Evolutionary conservation across 2,329 filamentous ascomycete genomes (phyloP), one percentile per base, ranked within the genome.

Genomic region (Neopestalotiopsis clavispora): DNA sequence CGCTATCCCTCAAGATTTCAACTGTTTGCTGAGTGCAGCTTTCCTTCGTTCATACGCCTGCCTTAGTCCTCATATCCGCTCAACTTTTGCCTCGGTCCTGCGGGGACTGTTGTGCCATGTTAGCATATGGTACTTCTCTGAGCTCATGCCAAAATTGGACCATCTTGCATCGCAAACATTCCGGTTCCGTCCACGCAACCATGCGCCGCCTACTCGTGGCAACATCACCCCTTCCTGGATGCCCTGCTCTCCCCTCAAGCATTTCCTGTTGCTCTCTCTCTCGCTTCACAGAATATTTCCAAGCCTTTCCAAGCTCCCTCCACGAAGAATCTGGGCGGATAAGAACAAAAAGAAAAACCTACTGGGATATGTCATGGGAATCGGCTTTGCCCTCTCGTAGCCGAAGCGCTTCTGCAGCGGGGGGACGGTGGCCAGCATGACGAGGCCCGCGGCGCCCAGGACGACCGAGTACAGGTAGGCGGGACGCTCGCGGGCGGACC

Each of bases 351-450:
- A 9, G 4, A 13, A 20, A 34, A 10, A 88, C 94, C 80, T 89
- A 98, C 95, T 89, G 70, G 96, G 96, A 86, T 98, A 99, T 79
- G 94, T 97, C 81, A 95, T 84, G 40, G 96, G 96, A 72, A 98
- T 90, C 68, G 86, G 88, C 72, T 89, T 84, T 72, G 92, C 88
- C 75, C 90, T 87, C 74, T 90, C 83, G 79, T 97, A 94, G 75
- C 95, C 95, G 68, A 97, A 81, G 72, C 84, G 85, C 71, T 85
- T 83, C 80, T 95, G 86, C 74, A 97, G 84, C 62, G 94, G 92
- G 58, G 95, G 94, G 1, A 94, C 91, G 68, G 87, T 85, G 69
- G 92, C 80, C 72, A 97, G 84, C 69, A 89, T 83, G 68, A 92
- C 81, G 45, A 95, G 96, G 12, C 94, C 94, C 67, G 89, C 76